phyloP scores from a whole-genome alignment of 345 rosid genomes.

The Lepidium sativum region DNA sequence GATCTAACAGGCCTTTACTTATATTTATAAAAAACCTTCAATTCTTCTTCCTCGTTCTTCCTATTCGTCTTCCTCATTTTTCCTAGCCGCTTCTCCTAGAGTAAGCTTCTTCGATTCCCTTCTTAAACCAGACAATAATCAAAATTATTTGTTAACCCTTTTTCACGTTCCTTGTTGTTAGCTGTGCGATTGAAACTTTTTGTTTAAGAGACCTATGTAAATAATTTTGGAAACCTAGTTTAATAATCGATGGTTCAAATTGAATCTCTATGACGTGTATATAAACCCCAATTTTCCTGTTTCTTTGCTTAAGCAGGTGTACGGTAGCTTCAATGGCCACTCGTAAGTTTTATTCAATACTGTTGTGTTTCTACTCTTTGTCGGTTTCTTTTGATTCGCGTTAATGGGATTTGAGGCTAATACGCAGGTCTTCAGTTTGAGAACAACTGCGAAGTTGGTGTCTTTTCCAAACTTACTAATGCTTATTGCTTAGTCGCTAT shows the following conservation, averaged over 20 bases:
- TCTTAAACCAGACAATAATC: background rate
- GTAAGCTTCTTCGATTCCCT: background rate
- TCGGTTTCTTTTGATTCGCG: background rate
- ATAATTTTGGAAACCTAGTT: background rate
- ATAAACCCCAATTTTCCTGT: background rate
- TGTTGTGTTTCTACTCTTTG: background rate
- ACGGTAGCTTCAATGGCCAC: slow-evolving; percentile 19
- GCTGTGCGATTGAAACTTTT: background rate
- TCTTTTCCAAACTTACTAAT: slow-evolving; percentile 76
- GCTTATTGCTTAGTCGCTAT: slow-evolving; percentile 87
- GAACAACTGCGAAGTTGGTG: slow-evolving; percentile 79
- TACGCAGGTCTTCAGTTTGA: slow-evolving; percentile 75
- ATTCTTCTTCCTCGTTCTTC: background rate
- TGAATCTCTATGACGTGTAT: background rate
- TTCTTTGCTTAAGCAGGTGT: background rate
- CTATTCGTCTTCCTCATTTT: background rate
- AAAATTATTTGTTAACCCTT: background rate
- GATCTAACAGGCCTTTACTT: no score
- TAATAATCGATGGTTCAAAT: background rate
- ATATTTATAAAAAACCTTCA: background rate
- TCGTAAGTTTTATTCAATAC: slow-evolving; percentile 8
- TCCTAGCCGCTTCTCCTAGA: background rate
- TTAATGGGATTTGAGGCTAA: background rate
- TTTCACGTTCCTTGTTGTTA: background rate
- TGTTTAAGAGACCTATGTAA: background rate